phyloP scores from a whole-genome alignment of 164 flowering plant species.

The Stephania yunnanensis region DNA sequence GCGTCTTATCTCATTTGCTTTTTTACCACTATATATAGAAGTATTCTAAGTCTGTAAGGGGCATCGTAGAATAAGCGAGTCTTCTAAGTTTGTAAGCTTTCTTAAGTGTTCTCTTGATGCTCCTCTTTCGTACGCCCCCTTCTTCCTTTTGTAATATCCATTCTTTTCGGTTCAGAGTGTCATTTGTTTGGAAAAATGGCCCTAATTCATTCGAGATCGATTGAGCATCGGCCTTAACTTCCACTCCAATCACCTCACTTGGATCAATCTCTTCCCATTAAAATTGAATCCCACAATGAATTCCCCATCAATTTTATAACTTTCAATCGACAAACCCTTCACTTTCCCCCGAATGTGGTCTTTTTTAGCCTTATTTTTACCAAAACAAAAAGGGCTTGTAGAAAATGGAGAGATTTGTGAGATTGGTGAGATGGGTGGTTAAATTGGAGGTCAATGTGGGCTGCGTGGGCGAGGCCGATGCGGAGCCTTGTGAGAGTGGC shows the following conservation, averaged over 20 bases:
- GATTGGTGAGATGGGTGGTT: background rate
- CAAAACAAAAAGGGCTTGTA: constrained; percentile 65
- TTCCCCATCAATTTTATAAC: constrained; percentile 28
- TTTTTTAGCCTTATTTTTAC: constrained; percentile 52
- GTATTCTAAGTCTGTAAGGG: no score
- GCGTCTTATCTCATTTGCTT: no score
- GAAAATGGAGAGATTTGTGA: constrained; percentile 17
- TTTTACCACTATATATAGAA: no score
- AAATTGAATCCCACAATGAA: constrained; percentile 38
- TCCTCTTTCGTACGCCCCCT: no score
- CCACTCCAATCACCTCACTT: constrained; percentile 65
- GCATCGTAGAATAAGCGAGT: no score
- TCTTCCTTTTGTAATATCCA: no score
- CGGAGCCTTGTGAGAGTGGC: constrained; percentile 67
- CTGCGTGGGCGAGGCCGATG: constrained; percentile 42
- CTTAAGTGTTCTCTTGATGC: no score
- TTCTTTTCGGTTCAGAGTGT: no score
- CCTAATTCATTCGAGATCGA: no score
- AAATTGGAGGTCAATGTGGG: constrained; percentile 41
- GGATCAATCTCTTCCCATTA: constrained; percentile 41
- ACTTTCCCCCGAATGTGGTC: constrained; percentile 43
- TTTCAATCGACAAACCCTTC: constrained; percentile 47
- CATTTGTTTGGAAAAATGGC: no score
- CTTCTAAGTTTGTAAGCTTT: no score
- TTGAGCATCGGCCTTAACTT: constrained; percentile 37